phyloP scores from a whole-genome alignment of 495 filamentous ascomycete genomes.

The Glarea lozoyensis region DNA sequence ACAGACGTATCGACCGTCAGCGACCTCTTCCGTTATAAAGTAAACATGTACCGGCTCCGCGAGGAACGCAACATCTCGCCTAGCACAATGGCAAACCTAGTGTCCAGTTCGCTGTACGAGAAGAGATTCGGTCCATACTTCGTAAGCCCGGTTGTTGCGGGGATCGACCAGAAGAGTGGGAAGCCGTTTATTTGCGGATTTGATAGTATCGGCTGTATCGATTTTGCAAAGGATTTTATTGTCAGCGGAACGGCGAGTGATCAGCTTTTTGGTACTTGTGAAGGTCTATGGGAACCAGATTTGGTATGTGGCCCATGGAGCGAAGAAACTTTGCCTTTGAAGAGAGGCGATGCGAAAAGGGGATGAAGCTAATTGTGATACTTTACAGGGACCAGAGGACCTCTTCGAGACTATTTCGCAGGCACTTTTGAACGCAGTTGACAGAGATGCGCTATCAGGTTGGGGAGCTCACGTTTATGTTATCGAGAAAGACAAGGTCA shows the following conservation, averaged over 20 bases:
- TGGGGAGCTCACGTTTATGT: slow-evolving; percentile 99
- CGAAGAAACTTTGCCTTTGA: slow-evolving; percentile 94
- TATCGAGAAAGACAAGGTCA: slow-evolving; percentile 99
- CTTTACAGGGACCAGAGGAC: slow-evolving; percentile 84
- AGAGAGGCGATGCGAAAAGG: too few species aligned
- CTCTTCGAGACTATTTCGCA: slow-evolving; percentile 98
- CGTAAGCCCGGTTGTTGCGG: slow-evolving; percentile 87
- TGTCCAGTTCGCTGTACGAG: slow-evolving; percentile 86
- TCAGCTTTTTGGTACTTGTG: slow-evolving; percentile 97
- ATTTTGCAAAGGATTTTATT: slow-evolving; percentile 99
- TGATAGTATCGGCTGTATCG: slow-evolving; percentile 98
- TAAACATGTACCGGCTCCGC: slow-evolving; percentile 98
- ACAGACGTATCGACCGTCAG: slow-evolving; percentile 92
- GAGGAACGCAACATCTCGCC: slow-evolving; percentile 95
- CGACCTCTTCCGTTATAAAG: slow-evolving; percentile 98
- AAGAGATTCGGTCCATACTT: slow-evolving; percentile 93
- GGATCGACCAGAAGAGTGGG: slow-evolving; percentile 83
- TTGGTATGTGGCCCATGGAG: slow-evolving; percentile 66
- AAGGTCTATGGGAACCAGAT: slow-evolving; percentile 96
- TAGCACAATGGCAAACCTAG: slow-evolving; percentile 90
- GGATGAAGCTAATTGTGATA: too few species aligned
- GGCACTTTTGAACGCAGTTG: slow-evolving; percentile 90
- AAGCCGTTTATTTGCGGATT: slow-evolving; percentile 98
- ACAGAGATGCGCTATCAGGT: slow-evolving; percentile 90
- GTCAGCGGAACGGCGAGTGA: slow-evolving; percentile 92